phyloP scores from a whole-genome alignment of 2,329 filamentous ascomycete genomes.

The Parastagonospora nodorum region DNA sequence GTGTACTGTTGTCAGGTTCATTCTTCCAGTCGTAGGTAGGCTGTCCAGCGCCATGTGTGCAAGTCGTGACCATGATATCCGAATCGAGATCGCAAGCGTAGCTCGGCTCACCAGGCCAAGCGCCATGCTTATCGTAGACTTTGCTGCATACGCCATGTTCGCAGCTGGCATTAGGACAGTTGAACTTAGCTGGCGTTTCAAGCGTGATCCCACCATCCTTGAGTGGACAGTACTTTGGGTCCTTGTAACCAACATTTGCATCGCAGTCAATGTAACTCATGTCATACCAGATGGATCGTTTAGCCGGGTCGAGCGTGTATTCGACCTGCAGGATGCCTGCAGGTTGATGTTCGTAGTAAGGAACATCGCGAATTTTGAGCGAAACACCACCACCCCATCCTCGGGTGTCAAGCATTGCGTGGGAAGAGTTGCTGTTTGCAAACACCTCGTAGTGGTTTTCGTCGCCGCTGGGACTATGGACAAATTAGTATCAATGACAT shows the following conservation, averaged over 20 bases:
- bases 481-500: no score
- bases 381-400: constrained; percentile 12
- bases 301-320: constrained; percentile 18
- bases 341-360: constrained; percentile 16
- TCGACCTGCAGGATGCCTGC: constrained; percentile 31
- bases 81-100: constrained; percentile 18
- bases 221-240: constrained; percentile 26
- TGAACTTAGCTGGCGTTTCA: not conserved
- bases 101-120: constrained; percentile 23
- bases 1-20: not conserved
- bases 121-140: constrained; percentile 19
- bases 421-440: not conserved
- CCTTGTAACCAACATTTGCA: not conserved
- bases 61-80: constrained; percentile 26
- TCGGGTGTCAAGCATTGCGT: constrained; percentile 17
- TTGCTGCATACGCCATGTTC: constrained; percentile 8
- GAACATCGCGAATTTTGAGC: constrained; percentile 31
- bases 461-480: no score
- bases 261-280: constrained; percentile 27
- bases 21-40: no score
- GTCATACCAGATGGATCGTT: constrained; percentile 26
- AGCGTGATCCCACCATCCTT: constrained; percentile 24
- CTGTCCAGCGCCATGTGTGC: constrained; percentile 14
- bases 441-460: no score
- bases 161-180: constrained; percentile 17